phyloP scores from a whole-genome alignment of 768 basidiomycete species.

The Mycena crocata region DNA sequence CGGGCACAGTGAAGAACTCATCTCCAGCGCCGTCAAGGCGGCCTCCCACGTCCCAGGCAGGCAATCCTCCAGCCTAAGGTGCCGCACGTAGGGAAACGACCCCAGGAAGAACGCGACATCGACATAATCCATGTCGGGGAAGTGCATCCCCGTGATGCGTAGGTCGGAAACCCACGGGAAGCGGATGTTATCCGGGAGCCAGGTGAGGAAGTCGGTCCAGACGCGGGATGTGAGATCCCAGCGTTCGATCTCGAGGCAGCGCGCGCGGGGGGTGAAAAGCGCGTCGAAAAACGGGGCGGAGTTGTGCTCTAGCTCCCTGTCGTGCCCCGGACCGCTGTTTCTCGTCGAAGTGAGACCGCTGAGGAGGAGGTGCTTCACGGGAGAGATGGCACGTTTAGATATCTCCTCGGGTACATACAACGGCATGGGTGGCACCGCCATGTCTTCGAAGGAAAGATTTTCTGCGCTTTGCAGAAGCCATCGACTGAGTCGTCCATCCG shows the following conservation, averaged over 20 bases:
- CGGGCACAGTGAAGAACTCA: slow-evolving; percentile 16
- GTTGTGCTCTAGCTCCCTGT: neutral
- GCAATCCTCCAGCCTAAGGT: slow-evolving; percentile 9
- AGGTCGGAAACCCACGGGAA: slow-evolving; percentile 10
- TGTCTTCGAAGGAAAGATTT: slow-evolving; percentile 14
- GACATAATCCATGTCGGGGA: neutral
- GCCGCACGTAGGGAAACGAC: slow-evolving; percentile 4
- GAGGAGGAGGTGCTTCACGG: slow-evolving; percentile 16
- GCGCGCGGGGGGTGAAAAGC: slow-evolving; percentile 12
- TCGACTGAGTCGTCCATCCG: slow-evolving; percentile 5
- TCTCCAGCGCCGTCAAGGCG: slow-evolving; percentile 11
- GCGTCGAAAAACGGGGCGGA: slow-evolving; percentile 25
- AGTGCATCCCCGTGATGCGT: slow-evolving; percentile 19
- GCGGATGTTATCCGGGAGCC: slow-evolving; percentile 8
- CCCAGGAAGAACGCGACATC: slow-evolving; percentile 5
- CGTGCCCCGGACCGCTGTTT: neutral
- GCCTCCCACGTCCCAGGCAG: slow-evolving; percentile 17
- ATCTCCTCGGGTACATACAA: neutral
- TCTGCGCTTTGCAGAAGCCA: slow-evolving; percentile 17
- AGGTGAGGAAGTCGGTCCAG: slow-evolving; percentile 19
- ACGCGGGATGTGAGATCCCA: slow-evolving; percentile 10
- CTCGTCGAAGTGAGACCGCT: slow-evolving; percentile 4
- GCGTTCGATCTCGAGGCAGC: slow-evolving; percentile 18
- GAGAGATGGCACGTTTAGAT: neutral
- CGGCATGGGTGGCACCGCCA: slow-evolving; percentile 9